A percentile compares a stretch with the other conserved stretches of the same genome.
Conservation (phyloP, 176 grass and related monocot species). For the Pontederia paniculata region DNA sequence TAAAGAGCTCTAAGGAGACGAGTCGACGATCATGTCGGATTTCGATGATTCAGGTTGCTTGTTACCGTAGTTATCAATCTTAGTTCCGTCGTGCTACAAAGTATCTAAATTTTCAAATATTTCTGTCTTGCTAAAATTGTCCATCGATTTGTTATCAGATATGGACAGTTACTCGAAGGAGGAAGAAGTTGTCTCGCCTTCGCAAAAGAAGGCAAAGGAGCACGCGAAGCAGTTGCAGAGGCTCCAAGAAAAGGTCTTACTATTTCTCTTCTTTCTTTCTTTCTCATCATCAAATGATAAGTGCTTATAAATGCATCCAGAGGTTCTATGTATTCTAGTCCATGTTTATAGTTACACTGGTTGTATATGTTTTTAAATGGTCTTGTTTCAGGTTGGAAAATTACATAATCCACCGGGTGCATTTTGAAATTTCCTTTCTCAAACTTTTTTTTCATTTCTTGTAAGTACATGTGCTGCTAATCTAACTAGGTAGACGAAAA, state of each 20-base stretch:
- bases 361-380: too few relatives aligned
- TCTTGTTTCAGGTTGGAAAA: too few relatives aligned
- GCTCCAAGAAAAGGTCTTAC: conserved; percentile 53
- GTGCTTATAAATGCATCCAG: neutral
- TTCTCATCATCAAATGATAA: neutral
- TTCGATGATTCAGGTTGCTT: conserved; percentile 41
- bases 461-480: too few relatives aligned
- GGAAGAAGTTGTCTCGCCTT: conserved; percentile 19
- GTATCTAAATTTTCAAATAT: neutral
- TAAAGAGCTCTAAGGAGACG: too few relatives aligned
- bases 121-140: conserved; percentile 8
- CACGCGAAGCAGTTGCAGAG: conserved; percentile 62
- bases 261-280: neutral
- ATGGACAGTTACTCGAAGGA: conserved; percentile 3
- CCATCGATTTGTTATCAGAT: conserved; percentile 17
- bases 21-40: conserved; percentile 40
- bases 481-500: too few relatives aligned
- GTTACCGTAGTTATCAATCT: neutral
- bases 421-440: too few relatives aligned
- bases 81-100: neutral
- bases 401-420: too few relatives aligned
- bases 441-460: too few relatives aligned
- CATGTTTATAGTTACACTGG: too few relatives aligned
- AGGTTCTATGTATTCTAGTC: too few relatives aligned
- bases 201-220: conserved; percentile 37